These are phyloP conservation scores for Trichoderma simmonsii DNA, from an alignment of 2,329 filamentous ascomycete genomes.

Conservation along the genomic window DNA sequence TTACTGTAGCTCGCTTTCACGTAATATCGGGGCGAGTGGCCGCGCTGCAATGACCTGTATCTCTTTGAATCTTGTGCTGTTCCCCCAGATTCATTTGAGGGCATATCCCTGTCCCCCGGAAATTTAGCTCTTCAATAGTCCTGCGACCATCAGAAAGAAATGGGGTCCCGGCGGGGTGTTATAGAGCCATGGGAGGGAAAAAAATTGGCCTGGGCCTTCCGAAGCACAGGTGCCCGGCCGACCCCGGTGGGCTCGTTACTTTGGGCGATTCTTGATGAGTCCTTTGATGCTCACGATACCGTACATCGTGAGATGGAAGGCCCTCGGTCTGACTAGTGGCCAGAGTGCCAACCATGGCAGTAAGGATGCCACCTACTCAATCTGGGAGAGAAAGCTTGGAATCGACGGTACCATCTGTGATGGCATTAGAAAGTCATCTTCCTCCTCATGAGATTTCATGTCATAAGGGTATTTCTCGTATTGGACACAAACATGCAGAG, in stretches of 20 bases:
- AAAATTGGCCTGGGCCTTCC: slow-evolving; percentile 1
- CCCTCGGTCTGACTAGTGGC: neutral
- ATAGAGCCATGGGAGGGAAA: neutral
- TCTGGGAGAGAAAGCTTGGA: neutral
- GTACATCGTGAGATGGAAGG: neutral
- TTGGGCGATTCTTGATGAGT: neutral
- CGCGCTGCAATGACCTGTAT: neutral
- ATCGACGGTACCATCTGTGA: neutral
- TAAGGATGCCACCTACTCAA: slow-evolving; percentile 7
- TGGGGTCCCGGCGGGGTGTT: slow-evolving; percentile 4
- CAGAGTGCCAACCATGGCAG: neutral
- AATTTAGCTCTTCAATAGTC: slow-evolving; percentile 22
- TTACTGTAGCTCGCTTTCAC: neutral
- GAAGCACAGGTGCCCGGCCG: slow-evolving; percentile 1
- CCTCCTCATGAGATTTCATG: neutral
- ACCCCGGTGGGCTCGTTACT: neutral
- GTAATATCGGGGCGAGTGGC: neutral
- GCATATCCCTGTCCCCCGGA: slow-evolving; percentile 18
- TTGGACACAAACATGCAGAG: too few species aligned
- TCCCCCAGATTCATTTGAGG: slow-evolving; percentile 8
- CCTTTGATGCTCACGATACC: neutral
- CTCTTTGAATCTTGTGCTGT: neutral
- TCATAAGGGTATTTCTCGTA: neutral
- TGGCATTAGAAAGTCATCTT: neutral
- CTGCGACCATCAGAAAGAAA: slow-evolving; percentile 16